Conservation (phyloP, 164 flowering plant genomes). For the Vitis riparia region DNA sequence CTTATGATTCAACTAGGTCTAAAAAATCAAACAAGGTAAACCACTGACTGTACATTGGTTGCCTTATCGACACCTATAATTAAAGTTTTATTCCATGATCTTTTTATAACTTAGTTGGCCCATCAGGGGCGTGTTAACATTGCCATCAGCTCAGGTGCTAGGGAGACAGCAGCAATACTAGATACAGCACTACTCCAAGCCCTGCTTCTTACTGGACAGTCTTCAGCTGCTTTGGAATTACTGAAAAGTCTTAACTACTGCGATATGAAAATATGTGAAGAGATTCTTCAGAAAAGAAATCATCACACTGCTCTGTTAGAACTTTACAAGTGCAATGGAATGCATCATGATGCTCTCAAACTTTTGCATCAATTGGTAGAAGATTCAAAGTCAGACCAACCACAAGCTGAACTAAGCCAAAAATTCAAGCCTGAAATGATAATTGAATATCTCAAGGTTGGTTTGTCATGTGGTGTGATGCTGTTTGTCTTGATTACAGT, state of each 20-base stretch:
- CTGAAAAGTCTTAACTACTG: slow-evolving; percentile 88
- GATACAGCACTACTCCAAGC: slow-evolving; percentile 97
- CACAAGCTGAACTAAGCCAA: slow-evolving; percentile 41
- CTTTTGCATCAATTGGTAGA: slow-evolving; percentile 75
- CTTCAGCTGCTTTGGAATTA: slow-evolving; percentile 73
- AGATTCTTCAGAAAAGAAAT: slow-evolving; percentile 65
- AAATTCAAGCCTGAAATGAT: slow-evolving; percentile 80
- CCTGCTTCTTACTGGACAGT: slow-evolving; percentile 84
- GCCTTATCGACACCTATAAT: not conserved
- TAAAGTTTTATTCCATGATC: not conserved
- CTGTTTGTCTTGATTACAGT: not conserved
- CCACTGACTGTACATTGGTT: not conserved
- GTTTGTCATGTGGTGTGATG: slow-evolving; percentile 3
- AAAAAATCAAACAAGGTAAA: slow-evolving; percentile 71
- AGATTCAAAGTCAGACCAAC: slow-evolving; percentile 64
- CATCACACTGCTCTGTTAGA: slow-evolving; percentile 65
- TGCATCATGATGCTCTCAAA: slow-evolving; percentile 94
- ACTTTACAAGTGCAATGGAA: slow-evolving; percentile 76
- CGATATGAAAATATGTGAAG: slow-evolving; percentile 86
- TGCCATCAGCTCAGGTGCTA: slow-evolving; percentile 74
- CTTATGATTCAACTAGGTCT: slow-evolving; percentile 51
- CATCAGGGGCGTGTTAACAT: slow-evolving; percentile 62
- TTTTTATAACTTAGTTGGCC: slow-evolving; percentile 12
- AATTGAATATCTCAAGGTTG: slow-evolving; percentile 94
- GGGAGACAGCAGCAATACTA: slow-evolving; percentile 87